Percentiles rank a stretch among this genome's conserved stretches.
Conservation (phyloP, 2,329 filamentous ascomycete species). For the Pestalotiopsis sp. region DNA sequence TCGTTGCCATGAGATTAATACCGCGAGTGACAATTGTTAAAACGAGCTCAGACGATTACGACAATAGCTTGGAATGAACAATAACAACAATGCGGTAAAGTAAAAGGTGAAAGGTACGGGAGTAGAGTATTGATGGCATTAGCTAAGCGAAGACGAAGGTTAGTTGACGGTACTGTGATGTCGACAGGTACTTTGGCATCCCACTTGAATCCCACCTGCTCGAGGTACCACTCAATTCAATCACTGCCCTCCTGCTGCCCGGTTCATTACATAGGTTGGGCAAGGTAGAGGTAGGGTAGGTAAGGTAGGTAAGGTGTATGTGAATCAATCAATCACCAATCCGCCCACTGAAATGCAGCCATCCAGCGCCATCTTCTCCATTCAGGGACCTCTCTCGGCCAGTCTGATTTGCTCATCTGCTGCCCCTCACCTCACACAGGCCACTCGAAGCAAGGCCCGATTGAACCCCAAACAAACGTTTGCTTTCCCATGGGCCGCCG, state of each 20-base stretch:
- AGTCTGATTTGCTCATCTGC: background rate
- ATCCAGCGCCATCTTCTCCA: background rate
- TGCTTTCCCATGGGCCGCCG: background rate
- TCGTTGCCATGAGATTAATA: background rate
- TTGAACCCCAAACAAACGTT: background rate
- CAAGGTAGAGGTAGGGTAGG: no score
- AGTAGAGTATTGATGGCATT: conserved; percentile 1
- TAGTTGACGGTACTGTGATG: background rate
- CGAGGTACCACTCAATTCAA: background rate
- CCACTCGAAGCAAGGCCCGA: background rate
- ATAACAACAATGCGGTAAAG: background rate
- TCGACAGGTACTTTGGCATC: background rate
- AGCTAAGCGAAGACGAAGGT: conserved; percentile 1
- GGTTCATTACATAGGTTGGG: no score
- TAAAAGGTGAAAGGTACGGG: background rate
- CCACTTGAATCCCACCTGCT: background rate
- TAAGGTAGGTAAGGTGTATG: no score
- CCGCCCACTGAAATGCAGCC: background rate
- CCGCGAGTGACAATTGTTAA: background rate
- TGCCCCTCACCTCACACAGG: background rate
- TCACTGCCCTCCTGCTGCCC: no score
- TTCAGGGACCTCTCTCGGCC: background rate
- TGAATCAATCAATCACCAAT: background rate
- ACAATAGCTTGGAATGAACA: background rate
- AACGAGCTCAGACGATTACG: background rate